Evolutionary conservation across 371 early-diverging fungal genomes (phyloP).

Genomic region (Zopfochytrium polystomum): DNA sequence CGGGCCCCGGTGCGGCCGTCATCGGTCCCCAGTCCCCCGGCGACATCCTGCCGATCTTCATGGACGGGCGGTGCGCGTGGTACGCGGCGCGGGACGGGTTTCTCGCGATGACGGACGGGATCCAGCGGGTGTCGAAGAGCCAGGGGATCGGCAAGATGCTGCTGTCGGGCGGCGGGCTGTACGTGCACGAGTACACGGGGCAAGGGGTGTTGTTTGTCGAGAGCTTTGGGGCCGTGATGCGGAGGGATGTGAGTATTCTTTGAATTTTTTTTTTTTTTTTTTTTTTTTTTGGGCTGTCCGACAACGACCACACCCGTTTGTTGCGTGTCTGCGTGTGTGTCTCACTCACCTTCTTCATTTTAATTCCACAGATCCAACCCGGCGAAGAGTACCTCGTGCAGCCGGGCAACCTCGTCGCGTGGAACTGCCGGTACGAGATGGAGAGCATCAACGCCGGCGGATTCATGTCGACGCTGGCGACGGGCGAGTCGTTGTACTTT

Average conservation of each 20-base stretch:
- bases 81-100: slow-evolving; percentile 8
- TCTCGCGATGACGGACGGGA: slow-evolving; percentile 3
- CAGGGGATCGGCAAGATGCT: slow-evolving; percentile 4
- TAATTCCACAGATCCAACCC: neutral
- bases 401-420: slow-evolving; percentile 7
- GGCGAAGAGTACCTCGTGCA: slow-evolving; percentile 6
- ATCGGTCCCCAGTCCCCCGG: slow-evolving; percentile 6
- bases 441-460: too few species aligned
- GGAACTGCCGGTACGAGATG: slow-evolving; percentile 7
- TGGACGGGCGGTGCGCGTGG: neutral
- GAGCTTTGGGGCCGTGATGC: slow-evolving; percentile 7
- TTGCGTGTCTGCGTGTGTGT: neutral
- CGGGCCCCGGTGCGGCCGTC: slow-evolving; percentile 8
- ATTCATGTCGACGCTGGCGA: neutral
- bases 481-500: neutral
- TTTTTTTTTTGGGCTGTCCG: too few species aligned
- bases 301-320: too few species aligned
- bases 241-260: slow-evolving; percentile 4
- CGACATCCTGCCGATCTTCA: slow-evolving; percentile 7
- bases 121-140: neutral
- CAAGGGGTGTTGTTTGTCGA: slow-evolving; percentile 4
- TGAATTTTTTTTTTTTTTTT: too few species aligned
- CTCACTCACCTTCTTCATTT: neutral
- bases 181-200: slow-evolving; percentile 3
- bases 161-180: neutral